Evolutionary conservation across 176 grass and related monocot genomes (phyloP).

Genomic region (Eleusine coracana): DNA sequence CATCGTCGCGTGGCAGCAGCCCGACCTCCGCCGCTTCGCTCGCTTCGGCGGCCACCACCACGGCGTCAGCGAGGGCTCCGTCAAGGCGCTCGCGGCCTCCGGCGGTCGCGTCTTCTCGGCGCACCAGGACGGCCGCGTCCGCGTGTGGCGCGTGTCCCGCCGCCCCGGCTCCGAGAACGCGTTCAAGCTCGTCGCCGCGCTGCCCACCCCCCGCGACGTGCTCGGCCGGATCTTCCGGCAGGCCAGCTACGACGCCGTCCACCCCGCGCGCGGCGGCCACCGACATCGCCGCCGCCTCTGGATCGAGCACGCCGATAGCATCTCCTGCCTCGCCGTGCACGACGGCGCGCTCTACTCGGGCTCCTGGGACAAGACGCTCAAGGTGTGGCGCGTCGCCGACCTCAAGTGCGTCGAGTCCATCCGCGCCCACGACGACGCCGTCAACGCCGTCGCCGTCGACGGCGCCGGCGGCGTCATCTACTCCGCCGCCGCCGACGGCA

Average conservation of each 20-base stretch:
- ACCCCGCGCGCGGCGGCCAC: conserved; percentile 9
- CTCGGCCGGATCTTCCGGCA: conserved; percentile 66
- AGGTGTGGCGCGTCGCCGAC: conserved; percentile 84
- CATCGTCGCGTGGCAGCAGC: conserved; percentile 88
- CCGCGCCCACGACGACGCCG: conserved; percentile 87
- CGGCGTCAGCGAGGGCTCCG: conserved; percentile 50
- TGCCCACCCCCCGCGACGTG: conserved; percentile 82
- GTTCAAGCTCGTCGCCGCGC: conserved; percentile 72
- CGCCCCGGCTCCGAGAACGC: conserved; percentile 74
- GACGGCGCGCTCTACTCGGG: conserved; percentile 72
- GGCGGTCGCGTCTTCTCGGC: conserved; percentile 83
- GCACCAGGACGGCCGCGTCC: conserved; percentile 84
- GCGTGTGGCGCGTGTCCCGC: conserved; percentile 79
- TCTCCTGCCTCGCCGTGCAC: conserved; percentile 93
- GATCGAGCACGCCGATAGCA: conserved; percentile 98
- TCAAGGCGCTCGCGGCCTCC: conserved; percentile 77
- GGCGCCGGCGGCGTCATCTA: conserved; percentile 50
- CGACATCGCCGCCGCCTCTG: conserved; percentile 62
- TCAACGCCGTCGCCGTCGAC: conserved; percentile 62
- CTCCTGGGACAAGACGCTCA: conserved; percentile 88
- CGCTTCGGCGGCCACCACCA: conserved; percentile 43
- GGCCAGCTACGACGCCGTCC: conserved; percentile 56
- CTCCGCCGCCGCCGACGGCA: conserved; percentile 80
- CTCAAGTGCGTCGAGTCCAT: conserved; percentile 90
- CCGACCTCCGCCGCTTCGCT: conserved; percentile 78